phyloP scores from a whole-genome alignment of 2,329 filamentous ascomycete genomes.

The Tolypocladium sp. region DNA sequence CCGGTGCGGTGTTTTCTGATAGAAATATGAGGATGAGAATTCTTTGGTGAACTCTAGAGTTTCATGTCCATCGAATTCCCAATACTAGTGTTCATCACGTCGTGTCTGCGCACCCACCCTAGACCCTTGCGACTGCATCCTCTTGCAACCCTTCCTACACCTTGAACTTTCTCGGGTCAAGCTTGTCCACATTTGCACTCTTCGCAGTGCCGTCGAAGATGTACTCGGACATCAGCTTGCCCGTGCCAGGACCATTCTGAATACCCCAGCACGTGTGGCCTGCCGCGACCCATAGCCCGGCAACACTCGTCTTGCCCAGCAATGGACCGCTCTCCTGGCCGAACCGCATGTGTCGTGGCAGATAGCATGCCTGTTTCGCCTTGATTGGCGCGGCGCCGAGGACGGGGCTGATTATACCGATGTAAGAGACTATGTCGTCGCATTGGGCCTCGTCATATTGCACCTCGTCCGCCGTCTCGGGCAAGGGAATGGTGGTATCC shows the following conservation, averaged over 20 bases:
- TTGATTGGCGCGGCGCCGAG: slow-evolving; percentile 61
- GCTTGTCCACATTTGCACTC: slow-evolving; percentile 55
- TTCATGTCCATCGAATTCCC: too few relatives aligned
- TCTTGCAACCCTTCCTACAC: slow-evolving; percentile 21
- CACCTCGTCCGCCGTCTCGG: slow-evolving; percentile 66
- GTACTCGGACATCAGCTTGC: slow-evolving; percentile 71
- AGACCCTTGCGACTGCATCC: not conserved
- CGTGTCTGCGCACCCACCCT: too few relatives aligned
- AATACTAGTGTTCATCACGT: too few relatives aligned
- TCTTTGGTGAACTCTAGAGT: not conserved
- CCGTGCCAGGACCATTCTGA: slow-evolving; percentile 86
- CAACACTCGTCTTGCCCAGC: slow-evolving; percentile 64
- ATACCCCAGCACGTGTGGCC: slow-evolving; percentile 99
- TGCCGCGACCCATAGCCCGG: slow-evolving; percentile 70
- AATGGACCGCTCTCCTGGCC: slow-evolving; percentile 61
- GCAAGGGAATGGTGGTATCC: slow-evolving; percentile 66
- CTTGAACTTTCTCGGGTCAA: slow-evolving; percentile 60
- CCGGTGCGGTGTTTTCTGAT: too few relatives aligned
- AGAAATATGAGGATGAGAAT: too few relatives aligned
- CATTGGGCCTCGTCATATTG: slow-evolving; percentile 66
- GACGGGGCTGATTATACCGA: slow-evolving; percentile 54
- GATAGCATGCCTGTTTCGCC: slow-evolving; percentile 81
- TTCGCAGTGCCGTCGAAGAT: slow-evolving; percentile 62
- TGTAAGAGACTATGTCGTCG: slow-evolving; percentile 77
- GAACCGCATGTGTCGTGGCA: slow-evolving; percentile 63